phyloP scores from a whole-genome alignment of 23 red algal genomes.

The Agarophyton chilense region DNA sequence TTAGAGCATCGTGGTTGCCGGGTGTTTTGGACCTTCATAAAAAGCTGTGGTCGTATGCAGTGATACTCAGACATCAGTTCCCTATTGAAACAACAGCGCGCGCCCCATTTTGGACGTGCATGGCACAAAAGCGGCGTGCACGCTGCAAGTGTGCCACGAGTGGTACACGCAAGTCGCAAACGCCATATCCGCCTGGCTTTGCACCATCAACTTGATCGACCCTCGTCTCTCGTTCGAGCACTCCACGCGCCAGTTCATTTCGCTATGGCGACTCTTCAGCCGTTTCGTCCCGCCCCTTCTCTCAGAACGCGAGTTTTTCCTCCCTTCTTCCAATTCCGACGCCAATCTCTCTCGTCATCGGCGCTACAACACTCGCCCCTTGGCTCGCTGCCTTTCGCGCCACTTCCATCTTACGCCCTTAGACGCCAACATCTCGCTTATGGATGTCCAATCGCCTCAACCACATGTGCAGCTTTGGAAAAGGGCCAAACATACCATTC shows the following conservation, averaged over 20 bases:
- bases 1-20: no score
- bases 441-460: no score
- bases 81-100: no score
- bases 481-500: no score
- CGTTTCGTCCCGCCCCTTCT: no score
- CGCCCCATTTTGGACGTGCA: no score
- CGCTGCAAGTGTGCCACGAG: no score
- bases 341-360: constrained; percentile 43
- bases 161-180: constrained; percentile 15
- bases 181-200: constrained; percentile 52
- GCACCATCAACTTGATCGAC: constrained; percentile 23
- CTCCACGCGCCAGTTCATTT: constrained; percentile 12
- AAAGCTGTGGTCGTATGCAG: no score
- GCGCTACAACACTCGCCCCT: constrained; percentile 59
- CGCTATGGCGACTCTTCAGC: constrained; percentile 27
- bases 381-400: not conserved
- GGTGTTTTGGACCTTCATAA: no score
- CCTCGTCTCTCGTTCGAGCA: constrained; percentile 7
- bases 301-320: constrained; percentile 26
- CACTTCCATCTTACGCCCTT: constrained; percentile 3
- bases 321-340: not conserved
- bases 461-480: no score
- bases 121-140: no score
- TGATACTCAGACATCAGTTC: no score
- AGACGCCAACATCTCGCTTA: not conserved